Evolutionary conservation across 192 early-diverging fungal species (phyloP).

Genomic region (Entomortierella parvispora): DNA sequence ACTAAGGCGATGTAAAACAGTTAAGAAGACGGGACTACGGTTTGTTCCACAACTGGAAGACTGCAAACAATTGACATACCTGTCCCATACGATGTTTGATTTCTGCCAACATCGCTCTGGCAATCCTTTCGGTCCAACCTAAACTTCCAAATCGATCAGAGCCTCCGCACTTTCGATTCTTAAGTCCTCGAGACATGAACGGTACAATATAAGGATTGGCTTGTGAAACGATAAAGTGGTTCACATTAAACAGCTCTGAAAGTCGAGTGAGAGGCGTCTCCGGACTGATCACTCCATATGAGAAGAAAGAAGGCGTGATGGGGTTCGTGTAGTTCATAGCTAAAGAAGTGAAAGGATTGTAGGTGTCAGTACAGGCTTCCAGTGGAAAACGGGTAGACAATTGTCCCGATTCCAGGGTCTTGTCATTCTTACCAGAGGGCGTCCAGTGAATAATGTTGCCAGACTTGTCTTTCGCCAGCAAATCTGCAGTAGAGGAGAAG

Average conservation of each 20-base stretch:
- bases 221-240: slow-evolving; percentile 86
- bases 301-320: slow-evolving; percentile 36
- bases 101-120: slow-evolving; percentile 65
- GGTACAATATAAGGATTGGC: slow-evolving; percentile 76
- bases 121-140: slow-evolving; percentile 53
- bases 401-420: no score
- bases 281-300: slow-evolving; percentile 49
- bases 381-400: no score
- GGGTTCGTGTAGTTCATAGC: slow-evolving; percentile 40
- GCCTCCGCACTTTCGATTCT: slow-evolving; percentile 35
- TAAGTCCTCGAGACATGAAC: slow-evolving; percentile 65
- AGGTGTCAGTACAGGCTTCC: no score
- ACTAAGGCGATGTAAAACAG: slow-evolving; percentile 20
- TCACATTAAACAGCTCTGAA: slow-evolving; percentile 84
- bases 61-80: slow-evolving; percentile 38
- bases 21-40: no score
- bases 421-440: slow-evolving; percentile 51
- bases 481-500: slow-evolving; percentile 71
- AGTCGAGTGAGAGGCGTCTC: slow-evolving; percentile 74
- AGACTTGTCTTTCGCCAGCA: slow-evolving; percentile 76
- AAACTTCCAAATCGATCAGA: slow-evolving; percentile 30
- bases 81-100: slow-evolving; percentile 71
- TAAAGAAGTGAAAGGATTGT: not conserved
- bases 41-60: no score
- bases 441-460: slow-evolving; percentile 76